These are phyloP conservation scores for Yarrowia keelungensis DNA, from an alignment of 805 yeast genomes.

Conservation along the genomic window DNA sequence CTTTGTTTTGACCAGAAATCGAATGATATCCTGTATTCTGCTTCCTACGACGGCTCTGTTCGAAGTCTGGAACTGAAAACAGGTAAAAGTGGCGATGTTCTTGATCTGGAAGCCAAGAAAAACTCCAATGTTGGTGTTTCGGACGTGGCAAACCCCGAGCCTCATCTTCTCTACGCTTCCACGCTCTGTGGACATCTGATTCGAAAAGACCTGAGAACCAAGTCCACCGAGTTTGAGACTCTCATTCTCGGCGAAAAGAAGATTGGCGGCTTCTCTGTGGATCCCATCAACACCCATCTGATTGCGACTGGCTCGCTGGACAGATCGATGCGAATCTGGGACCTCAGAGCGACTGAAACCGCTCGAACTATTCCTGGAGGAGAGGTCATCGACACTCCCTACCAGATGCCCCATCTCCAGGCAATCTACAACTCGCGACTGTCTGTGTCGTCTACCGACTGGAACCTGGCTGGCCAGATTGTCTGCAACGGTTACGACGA, in stretches of 20 bases:
- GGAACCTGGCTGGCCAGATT: conserved; percentile 69
- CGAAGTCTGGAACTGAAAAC: conserved; percentile 72
- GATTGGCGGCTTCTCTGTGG: conserved; percentile 85
- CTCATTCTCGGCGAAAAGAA: conserved; percentile 83
- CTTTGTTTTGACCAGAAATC: conserved; percentile 61
- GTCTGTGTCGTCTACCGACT: conserved; percentile 84
- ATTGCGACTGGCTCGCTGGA: conserved; percentile 91
- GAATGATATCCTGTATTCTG: conserved; percentile 65
- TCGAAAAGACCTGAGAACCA: conserved; percentile 70
- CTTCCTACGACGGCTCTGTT: conserved; percentile 89
- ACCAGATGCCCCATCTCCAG: conserved; percentile 53
- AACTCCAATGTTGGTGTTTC: conserved; percentile 65
- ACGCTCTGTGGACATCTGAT: conserved; percentile 84
- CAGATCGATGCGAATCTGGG: conserved; percentile 86
- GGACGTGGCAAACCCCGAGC: conserved; percentile 68
- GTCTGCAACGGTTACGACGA: conserved; percentile 96
- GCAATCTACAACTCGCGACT: conserved; percentile 76
- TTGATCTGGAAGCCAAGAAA: conserved; percentile 56
- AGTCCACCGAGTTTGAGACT: conserved; percentile 49
- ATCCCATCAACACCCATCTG: conserved; percentile 69
- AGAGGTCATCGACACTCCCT: conserved; percentile 33
- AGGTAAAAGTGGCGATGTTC: conserved; percentile 64
- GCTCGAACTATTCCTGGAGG: conserved; percentile 41
- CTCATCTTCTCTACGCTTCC: conserved; percentile 69
- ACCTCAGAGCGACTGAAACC: conserved; percentile 60